Conservation (phyloP, 805 yeast genomes). For the Suhomyces sp. region DNA sequence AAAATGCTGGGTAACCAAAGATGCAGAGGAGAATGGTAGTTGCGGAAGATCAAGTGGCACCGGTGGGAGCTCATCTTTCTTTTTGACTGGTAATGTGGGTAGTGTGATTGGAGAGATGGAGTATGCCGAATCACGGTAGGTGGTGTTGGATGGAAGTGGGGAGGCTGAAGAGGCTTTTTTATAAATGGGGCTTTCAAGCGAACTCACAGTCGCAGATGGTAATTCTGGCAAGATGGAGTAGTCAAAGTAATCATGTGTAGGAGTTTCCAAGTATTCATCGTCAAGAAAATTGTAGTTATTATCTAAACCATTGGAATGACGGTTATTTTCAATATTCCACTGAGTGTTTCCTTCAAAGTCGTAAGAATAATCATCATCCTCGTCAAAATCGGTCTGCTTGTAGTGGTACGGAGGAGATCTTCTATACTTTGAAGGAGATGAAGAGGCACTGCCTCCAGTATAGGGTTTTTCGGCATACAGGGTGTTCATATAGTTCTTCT, state of each 20-base stretch:
- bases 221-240: constrained; percentile 35
- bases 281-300: constrained; percentile 7
- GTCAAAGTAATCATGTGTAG: constrained; percentile 27
- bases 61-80: constrained; percentile 35
- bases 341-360: constrained; percentile 11
- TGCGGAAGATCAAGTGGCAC: constrained; percentile 50
- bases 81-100: constrained; percentile 4
- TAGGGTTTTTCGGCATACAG: constrained; percentile 9
- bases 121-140: not conserved
- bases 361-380: constrained; percentile 9
- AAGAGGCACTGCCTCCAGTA: constrained; percentile 20
- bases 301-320: constrained; percentile 1
- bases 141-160: not conserved
- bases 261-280: constrained; percentile 15
- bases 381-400: constrained; percentile 12
- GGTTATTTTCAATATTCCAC: constrained; percentile 2
- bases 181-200: constrained; percentile 4
- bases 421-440: constrained; percentile 28
- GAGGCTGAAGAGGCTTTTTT: not conserved
- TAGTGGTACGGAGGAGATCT: constrained; percentile 15
- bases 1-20: constrained; percentile 48
- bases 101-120: not conserved
- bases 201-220: constrained; percentile 13
- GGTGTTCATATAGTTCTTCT: constrained; percentile 13
- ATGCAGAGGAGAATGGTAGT: constrained; percentile 53